Conservation (phyloP, 148 eudicot genomes). For the Rhododendron ferrugineum region DNA sequence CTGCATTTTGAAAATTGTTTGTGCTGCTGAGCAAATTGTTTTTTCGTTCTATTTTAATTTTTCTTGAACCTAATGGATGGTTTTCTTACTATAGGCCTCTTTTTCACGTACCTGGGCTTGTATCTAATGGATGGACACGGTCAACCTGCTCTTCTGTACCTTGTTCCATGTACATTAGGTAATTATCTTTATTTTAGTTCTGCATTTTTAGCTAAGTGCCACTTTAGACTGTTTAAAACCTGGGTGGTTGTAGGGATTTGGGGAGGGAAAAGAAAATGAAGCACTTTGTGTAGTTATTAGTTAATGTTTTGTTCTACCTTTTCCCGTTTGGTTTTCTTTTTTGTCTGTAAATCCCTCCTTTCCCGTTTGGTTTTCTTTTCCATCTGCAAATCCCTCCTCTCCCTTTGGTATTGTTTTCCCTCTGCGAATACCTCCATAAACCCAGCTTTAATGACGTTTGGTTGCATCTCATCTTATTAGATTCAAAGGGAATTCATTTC, state of each 20-base stretch:
- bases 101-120: constrained; percentile 64
- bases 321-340: background rate
- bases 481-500: background rate
- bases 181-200: constrained; percentile 6
- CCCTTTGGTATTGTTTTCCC: background rate
- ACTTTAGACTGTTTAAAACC: background rate
- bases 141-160: constrained; percentile 92
- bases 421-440: background rate
- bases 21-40: background rate
- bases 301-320: background rate
- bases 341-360: background rate
- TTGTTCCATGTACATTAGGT: constrained; percentile 98
- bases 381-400: background rate
- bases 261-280: background rate
- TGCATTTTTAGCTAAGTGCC: background rate
- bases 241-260: background rate
- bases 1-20: background rate
- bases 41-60: background rate
- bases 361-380: background rate
- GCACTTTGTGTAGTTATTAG: background rate
- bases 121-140: constrained; percentile 81
- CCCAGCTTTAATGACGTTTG: background rate
- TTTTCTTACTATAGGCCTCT: constrained; percentile 44
- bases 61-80: background rate
- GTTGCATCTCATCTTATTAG: background rate